A percentile compares a stretch with the other conserved stretches of the same genome.
phyloP scores from a whole-genome alignment of 805 yeast genomes.

The Cyberlindnera maclurae region DNA sequence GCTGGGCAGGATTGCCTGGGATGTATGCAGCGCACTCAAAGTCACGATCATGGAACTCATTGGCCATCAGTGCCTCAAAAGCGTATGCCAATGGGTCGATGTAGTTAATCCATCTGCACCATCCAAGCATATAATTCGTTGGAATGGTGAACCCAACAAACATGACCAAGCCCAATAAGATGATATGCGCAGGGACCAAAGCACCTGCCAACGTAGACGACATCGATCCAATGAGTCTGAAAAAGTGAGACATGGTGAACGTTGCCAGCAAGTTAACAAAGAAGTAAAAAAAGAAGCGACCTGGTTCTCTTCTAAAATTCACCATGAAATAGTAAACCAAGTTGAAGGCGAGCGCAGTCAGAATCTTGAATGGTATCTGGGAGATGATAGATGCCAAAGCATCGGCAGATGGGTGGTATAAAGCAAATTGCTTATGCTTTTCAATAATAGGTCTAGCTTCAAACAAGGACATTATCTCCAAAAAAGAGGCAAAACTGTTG shows the following conservation, averaged over 20 bases:
- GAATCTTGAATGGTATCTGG: slow-evolving; percentile 46
- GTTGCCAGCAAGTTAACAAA: slow-evolving; percentile 37
- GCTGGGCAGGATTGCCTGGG: slow-evolving; percentile 31
- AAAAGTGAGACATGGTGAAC: slow-evolving; percentile 48
- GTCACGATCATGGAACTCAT: slow-evolving; percentile 43
- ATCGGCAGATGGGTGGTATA: slow-evolving; percentile 58
- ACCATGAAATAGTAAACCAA: slow-evolving; percentile 47
- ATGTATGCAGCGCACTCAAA: slow-evolving; percentile 43
- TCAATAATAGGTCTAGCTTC: slow-evolving; percentile 46
- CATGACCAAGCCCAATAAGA: slow-evolving; percentile 42
- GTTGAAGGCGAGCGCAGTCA: slow-evolving; percentile 40
- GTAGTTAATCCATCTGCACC: slow-evolving; percentile 63
- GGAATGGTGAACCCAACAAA: slow-evolving; percentile 57
- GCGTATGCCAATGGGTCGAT: slow-evolving; percentile 51
- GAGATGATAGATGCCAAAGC: slow-evolving; percentile 57
- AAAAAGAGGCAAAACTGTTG: slow-evolving; percentile 57
- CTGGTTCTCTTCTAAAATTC: slow-evolving; percentile 44
- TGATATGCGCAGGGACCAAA: slow-evolving; percentile 49
- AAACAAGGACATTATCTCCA: slow-evolving; percentile 39
- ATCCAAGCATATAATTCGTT: slow-evolving; percentile 47
- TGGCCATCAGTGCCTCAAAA: slow-evolving; percentile 53
- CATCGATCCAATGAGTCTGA: slow-evolving; percentile 47
- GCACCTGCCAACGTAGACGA: slow-evolving; percentile 43
- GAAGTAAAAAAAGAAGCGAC: slow-evolving; percentile 47
- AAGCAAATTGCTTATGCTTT: slow-evolving; percentile 50